These are phyloP conservation scores for Margaritispora aquatica DNA, from an alignment of 495 filamentous ascomycete genomes.

Conservation along the genomic window DNA sequence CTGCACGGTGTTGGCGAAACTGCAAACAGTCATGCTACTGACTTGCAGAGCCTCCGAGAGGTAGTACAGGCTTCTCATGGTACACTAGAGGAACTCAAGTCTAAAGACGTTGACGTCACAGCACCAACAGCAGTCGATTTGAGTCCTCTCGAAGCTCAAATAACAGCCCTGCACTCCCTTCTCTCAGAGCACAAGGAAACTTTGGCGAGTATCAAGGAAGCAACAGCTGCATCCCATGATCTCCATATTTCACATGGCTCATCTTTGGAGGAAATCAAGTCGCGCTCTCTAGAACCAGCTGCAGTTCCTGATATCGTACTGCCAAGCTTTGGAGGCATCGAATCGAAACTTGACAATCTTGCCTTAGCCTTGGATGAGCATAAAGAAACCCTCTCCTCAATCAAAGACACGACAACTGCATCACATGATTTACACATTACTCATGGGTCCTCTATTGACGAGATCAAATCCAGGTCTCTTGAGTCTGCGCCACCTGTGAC, in stretches of 20 bases:
- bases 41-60: constrained; percentile 7
- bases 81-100: constrained; percentile 17
- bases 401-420: constrained; percentile 3
- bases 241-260: constrained; percentile 3
- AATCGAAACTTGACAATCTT: neutral
- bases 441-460: constrained; percentile 3
- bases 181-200: neutral
- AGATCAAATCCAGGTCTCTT: constrained; percentile 12
- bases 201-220: constrained; percentile 3
- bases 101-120: neutral
- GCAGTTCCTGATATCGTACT: neutral
- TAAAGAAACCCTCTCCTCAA: neutral
- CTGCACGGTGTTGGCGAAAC: constrained; percentile 18
- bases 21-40: neutral
- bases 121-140: neutral
- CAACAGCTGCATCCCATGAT: constrained; percentile 1
- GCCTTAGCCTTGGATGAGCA: neutral
- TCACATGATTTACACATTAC: constrained; percentile 2
- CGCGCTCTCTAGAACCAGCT: neutral
- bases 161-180: neutral
- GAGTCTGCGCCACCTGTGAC: too few species aligned
- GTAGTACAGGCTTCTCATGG: constrained; percentile 8
- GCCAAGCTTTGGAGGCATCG: constrained; percentile 9
- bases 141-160: constrained; percentile 2
- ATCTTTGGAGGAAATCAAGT: constrained; percentile 7